Base-by-base conservation (phyloP, 108 stramenopile genomes). In the Nannochloropsis salina region DNA sequence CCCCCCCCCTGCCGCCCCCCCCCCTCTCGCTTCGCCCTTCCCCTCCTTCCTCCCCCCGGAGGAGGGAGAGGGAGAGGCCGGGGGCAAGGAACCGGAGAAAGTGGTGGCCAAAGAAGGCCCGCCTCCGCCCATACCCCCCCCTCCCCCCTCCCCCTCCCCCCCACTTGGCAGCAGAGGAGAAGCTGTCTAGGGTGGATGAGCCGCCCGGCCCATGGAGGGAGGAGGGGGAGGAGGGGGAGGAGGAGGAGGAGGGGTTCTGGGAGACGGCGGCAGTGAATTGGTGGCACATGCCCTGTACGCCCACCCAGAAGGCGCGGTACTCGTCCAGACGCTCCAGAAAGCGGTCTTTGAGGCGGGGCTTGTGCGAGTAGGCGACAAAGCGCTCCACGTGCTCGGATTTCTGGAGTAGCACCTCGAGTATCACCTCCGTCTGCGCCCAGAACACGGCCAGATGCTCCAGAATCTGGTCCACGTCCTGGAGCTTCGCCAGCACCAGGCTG, bases 401-500 rank as follows among this genome's bases (percentile, higher is more conserved):
- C 51, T 87, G 87, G 22, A 89, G 61, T 8, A 91, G 89, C 12
- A 89, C 87, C 9, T 91, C 89, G 9, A 91, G 86, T 5, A 91
- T 88, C 41, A 89, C 90, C 88, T 91, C 90, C 9, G 89, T 91
- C 86, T 91, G 90, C 9, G 90, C 90, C 90, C 90, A 91, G 81
- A 91, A 91, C 21, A 89, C 44, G 21, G 89, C 89, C 1, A 91
- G 89, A 81, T 91, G 89, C 42, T 91, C 90, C 85, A 91, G 42
- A 4, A 91, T 89, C 20, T 43, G 44, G 85, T 91, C 90, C 9
- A 90, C 88, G 83, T 90, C 88, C 2, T 82, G 88, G 18, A 88
- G 84, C 88, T 82, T 85, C 22, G 81, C 15, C 11, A 88, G 84
- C 47, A 84, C 84, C 11, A 41, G 81, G 43, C 82, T 44, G 1